phyloP scores from a whole-genome alignment of 208 protist genomes.

The Leishmania lainsoni region DNA sequence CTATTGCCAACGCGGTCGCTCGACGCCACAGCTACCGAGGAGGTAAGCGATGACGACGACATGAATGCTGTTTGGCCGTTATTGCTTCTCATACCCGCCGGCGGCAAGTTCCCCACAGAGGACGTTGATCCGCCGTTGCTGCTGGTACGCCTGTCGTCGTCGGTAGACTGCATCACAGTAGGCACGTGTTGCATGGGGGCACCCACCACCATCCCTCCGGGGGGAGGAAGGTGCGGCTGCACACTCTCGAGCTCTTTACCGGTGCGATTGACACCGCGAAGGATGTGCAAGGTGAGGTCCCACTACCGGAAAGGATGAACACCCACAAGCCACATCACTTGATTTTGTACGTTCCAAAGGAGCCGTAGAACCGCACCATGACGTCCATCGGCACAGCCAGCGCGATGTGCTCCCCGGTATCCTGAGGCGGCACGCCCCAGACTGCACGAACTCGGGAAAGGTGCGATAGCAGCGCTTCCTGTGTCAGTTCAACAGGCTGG shows the following conservation, averaged over 20 bases:
- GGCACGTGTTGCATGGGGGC: background rate
- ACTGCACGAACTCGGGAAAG: slow-evolving; percentile 37
- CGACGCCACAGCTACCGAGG: background rate
- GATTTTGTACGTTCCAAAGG: slow-evolving; percentile 7
- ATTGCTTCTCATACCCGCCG: background rate
- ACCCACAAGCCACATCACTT: slow-evolving; percentile 6
- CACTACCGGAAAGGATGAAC: slow-evolving; percentile 72
- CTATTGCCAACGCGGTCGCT: too few relatives aligned
- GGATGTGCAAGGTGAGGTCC: slow-evolving; percentile 17
- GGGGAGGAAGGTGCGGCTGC: background rate
- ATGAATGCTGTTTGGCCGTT: background rate
- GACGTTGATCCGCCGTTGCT: background rate
- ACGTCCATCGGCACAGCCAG: slow-evolving; percentile 66
- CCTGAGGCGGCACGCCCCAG: slow-evolving; percentile 20
- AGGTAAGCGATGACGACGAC: background rate
- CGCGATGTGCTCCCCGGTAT: slow-evolving; percentile 41
- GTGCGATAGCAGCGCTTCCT: slow-evolving; percentile 46
- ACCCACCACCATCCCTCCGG: too few relatives aligned
- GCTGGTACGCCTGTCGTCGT: background rate
- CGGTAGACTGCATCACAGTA: background rate
- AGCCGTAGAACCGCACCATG: slow-evolving; percentile 39
- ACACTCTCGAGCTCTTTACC: background rate
- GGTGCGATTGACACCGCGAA: background rate
- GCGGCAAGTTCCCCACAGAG: background rate
- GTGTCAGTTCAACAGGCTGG: slow-evolving; percentile 25